phyloP scores from a whole-genome alignment of 345 rosid genomes.

The Rhodamnia argentea region DNA sequence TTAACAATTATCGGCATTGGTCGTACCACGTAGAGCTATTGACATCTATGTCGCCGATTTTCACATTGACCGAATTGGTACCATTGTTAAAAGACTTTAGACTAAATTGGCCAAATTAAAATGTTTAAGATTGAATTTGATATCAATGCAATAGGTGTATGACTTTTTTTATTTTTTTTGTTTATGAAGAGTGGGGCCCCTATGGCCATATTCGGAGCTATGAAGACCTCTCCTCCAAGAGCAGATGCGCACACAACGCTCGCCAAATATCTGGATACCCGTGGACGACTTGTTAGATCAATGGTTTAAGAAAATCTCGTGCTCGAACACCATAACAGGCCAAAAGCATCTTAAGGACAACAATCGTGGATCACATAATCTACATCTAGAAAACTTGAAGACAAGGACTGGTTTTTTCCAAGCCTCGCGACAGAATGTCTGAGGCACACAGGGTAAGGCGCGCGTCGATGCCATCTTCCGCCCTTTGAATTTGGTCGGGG shows the following conservation, averaged over 20 bases:
- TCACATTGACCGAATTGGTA: too few relatives aligned
- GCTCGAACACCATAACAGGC: neutral
- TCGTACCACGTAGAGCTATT: too few relatives aligned
- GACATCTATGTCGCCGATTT: too few relatives aligned
- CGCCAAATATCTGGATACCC: fast-evolving
- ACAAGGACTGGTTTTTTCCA: neutral
- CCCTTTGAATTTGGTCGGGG: neutral
- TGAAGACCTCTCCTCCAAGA: neutral
- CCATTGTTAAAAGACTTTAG: too few relatives aligned
- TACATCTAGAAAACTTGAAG: neutral
- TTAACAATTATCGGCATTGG: too few relatives aligned
- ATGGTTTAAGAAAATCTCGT: neutral
- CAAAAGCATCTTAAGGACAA: neutral
- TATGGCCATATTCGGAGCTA: neutral
- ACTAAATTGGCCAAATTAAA: too few relatives aligned
- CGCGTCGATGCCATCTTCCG: neutral
- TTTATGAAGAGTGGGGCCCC: neutral
- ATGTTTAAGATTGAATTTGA: too few relatives aligned
- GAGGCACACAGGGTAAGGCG: neutral
- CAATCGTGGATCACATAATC: neutral
- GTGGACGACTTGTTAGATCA: neutral
- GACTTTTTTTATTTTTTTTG: too few relatives aligned
- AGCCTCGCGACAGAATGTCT: neutral
- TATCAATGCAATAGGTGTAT: too few relatives aligned
- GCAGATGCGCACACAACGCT: neutral